Conservation (phyloP, 306 rosid genomes). For the Comarum palustre region DNA sequence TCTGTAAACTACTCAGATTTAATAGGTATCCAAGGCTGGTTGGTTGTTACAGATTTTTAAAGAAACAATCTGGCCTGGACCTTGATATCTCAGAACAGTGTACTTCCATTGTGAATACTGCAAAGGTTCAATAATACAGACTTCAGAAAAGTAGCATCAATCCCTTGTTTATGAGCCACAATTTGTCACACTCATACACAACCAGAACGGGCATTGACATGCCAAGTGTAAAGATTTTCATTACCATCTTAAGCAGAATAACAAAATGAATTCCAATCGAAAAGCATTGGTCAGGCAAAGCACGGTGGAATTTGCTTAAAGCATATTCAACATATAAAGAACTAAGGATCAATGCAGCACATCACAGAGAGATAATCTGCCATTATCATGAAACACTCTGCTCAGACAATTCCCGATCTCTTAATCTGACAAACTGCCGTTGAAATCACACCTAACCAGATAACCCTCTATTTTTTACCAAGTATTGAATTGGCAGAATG, state of each 20-base stretch:
- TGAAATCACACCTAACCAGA: neutral
- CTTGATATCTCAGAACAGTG: neutral
- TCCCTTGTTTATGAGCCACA: neutral
- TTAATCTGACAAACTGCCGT: neutral
- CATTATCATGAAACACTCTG: neutral
- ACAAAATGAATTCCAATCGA: neutral
- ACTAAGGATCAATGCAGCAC: neutral
- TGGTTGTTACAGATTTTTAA: neutral
- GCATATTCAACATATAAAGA: neutral
- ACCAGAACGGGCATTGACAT: neutral
- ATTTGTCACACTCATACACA: too few species aligned
- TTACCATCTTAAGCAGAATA: neutral
- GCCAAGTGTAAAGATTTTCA: neutral
- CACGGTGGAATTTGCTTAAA: neutral
- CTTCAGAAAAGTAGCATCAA: neutral
- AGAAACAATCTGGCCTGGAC: neutral
- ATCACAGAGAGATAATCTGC: neutral
- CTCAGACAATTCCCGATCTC: neutral
- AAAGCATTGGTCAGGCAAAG: neutral
- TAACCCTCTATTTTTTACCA: neutral
- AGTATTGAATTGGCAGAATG: neutral
- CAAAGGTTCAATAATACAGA: neutral
- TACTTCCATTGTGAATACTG: neutral
- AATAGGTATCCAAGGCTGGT: neutral
- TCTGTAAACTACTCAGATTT: neutral